Base-by-base conservation (phyloP, 2,329 filamentous ascomycete genomes). In the Cordyceps fumosorosea region DNA sequence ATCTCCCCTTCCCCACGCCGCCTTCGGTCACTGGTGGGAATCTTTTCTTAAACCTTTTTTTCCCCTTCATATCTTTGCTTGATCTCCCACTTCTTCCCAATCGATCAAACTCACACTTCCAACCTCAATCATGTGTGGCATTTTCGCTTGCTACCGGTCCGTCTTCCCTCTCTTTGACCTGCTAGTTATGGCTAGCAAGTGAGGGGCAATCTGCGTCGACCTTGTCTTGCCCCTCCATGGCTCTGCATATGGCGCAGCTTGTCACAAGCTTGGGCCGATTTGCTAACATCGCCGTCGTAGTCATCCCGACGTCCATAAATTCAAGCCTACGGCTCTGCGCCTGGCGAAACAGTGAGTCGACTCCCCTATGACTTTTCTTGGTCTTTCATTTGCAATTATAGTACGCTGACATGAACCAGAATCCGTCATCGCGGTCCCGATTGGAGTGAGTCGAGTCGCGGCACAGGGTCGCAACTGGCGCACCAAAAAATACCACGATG, bases 401-500 rank as follows among this genome's bases (percentile, higher is more conserved):
- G n/a, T 7, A 8, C 40, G 20, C 54, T 58, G 42, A 62, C 61
- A 53, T 3, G 22, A 55, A 48, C 47, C 75, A 96, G 91, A 74
- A 85, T 97, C 74, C 92, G 96, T 71, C 95, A 99, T 79, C 89
- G 95, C 77, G 95, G 95, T 70, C 95, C 95, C 72, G 95, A 99
- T 82, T 99, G 95, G 95, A 96, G 91, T 95, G 81, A 89, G 90
- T 85, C 70, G 24, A 65, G 55, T 85, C 70, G 24, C 65, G 55
- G 40, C 34, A 32, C 22, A 42, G 54, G 59, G 52, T 59, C 60
- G 44, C 48, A 58, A 56, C 22, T 12, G 22, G 24, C 58, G 63
- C 48, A 63, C 44, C 18, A 37, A 18, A 26, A 37, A 18, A 20
- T 34, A 48, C 67, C 67, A 68, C 70, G 69, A 53, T 60, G 53